Evolutionary conservation across 805 yeast species (phyloP), one percentile per base, ranked within the genome.

Genomic region (Saccharomycopsis sp.): DNA sequence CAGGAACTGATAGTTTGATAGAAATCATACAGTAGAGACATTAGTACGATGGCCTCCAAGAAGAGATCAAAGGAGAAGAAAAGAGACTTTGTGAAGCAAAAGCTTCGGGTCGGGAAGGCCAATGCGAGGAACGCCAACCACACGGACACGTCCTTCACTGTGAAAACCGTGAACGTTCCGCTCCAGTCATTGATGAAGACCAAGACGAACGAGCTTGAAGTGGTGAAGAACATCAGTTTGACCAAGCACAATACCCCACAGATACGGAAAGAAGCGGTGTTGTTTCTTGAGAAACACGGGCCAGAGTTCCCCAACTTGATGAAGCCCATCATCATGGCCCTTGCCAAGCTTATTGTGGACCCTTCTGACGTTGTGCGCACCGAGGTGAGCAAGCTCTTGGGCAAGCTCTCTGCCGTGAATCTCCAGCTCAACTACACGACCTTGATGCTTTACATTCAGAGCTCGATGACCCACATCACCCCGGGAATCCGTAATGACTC

Each of bases 401-500:
- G 44, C 27, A 16, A 17, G 4, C 17, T 33, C 13, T 17, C 33
- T 7, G 38, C 42, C 2, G 29, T 33, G 2, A 36, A 22, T 21
- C 33, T 47, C 12, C 50, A 44, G 41, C 26, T 47, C 16, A 44
- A 47, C 26, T 47, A 33, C 26, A 42, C 36, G 29, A 32, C 70
- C 16, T 54, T 81, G 41, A 69, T 82, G n/a, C 66, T 89, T 22
- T 88, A 81, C 56, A 67, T 89, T 13, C 82, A 81, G 51, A 80
- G 89, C 39, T 94, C 95, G 3, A 89, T 92, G 96, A 82, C 96
- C 13, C 96, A 92, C 57, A 81, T 92, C 30, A 71, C 71, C 22
- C 77, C 86, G 1, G 76, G 75, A 3, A 77, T 92, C 20, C 71
- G 95, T 41, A 72, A 74, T 34, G 87, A 83, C 45, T 75, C 94